These are phyloP conservation scores for Naganishia onofrii DNA, from an alignment of 768 basidiomycete genomes.

Conservation along the genomic window DNA sequence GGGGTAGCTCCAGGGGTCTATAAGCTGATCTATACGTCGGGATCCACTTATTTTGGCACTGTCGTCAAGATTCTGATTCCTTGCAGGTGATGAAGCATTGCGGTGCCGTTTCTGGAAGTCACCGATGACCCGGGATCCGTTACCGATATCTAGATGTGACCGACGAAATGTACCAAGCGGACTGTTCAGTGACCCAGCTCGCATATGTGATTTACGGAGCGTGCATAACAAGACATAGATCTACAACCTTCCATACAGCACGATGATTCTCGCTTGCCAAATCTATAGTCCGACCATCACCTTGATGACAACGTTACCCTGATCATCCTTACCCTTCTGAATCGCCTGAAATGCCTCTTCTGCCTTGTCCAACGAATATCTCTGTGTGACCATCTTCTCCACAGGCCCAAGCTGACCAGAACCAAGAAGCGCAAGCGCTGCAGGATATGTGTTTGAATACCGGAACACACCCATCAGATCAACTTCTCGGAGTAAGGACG, in stretches of 20 bases:
- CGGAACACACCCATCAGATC: constrained; percentile 84
- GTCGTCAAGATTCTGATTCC: too few relatives aligned
- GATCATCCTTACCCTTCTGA: constrained; percentile 69
- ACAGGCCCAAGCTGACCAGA: constrained; percentile 66
- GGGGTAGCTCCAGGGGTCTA: too few relatives aligned
- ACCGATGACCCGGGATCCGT: too few relatives aligned
- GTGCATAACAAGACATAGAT: background rate
- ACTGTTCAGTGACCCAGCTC: too few relatives aligned
- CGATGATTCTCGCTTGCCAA: background rate
- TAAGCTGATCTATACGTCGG: too few relatives aligned
- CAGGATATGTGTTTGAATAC: constrained; percentile 84
- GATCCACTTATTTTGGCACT: too few relatives aligned
- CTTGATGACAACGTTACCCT: constrained; percentile 81
- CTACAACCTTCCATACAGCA: background rate
- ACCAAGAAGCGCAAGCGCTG: constrained; percentile 74
- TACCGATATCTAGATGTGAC: too few relatives aligned
- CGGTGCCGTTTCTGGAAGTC: too few relatives aligned
- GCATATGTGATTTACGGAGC: too few relatives aligned
- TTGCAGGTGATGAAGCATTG: too few relatives aligned
- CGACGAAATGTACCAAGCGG: too few relatives aligned
- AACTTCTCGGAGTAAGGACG: constrained; percentile 80
- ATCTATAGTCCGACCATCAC: constrained; percentile 63
- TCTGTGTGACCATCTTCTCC: constrained; percentile 64
- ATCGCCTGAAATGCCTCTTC: constrained; percentile 78
- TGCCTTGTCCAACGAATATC: constrained; percentile 61